These are phyloP conservation scores for Coemansia sp. DNA, from an alignment of 192 early-diverging fungal genomes.

Conservation along the genomic window DNA sequence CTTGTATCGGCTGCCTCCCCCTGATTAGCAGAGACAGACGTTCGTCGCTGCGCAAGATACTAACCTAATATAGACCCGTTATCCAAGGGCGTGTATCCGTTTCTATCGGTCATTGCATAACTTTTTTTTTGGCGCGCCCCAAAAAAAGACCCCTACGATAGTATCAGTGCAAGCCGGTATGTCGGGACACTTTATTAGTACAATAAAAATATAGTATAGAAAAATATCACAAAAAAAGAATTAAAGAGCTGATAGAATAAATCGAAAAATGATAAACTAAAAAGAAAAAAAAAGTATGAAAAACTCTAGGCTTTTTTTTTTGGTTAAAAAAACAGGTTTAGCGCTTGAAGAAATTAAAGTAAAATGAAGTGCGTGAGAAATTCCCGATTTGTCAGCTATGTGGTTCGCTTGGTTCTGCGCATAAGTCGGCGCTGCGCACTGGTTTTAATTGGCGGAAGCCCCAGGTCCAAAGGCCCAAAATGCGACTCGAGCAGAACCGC, in stretches of 20 bases:
- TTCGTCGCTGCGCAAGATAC: neutral
- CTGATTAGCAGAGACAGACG: too few relatives aligned
- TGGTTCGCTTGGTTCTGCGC: constrained; percentile 24
- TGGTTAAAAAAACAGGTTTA: constrained; percentile 4
- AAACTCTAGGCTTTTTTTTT: neutral
- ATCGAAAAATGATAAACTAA: neutral
- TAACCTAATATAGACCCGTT: constrained; percentile 23
- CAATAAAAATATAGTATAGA: neutral
- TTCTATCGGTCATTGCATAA: constrained; percentile 27
- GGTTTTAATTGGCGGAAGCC: constrained; percentile 48
- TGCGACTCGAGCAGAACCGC: constrained; percentile 39
- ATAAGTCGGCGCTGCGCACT: constrained; percentile 48
- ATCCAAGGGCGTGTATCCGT: constrained; percentile 33
- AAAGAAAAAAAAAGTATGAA: constrained; percentile 3
- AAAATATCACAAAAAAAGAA: constrained; percentile 7
- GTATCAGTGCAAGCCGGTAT: neutral
- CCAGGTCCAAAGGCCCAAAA: constrained; percentile 51
- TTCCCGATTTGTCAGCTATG: constrained; percentile 2
- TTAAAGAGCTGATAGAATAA: constrained; percentile 2
- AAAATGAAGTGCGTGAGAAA: constrained; percentile 5
- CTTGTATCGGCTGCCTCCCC: too few relatives aligned
- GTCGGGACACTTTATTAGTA: neutral
- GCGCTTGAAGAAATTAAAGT: neutral
- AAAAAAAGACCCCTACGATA: neutral
- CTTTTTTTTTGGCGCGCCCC: neutral